Conservation (phyloP, 139 green algal genomes). For the Closterium sp. region DNA sequence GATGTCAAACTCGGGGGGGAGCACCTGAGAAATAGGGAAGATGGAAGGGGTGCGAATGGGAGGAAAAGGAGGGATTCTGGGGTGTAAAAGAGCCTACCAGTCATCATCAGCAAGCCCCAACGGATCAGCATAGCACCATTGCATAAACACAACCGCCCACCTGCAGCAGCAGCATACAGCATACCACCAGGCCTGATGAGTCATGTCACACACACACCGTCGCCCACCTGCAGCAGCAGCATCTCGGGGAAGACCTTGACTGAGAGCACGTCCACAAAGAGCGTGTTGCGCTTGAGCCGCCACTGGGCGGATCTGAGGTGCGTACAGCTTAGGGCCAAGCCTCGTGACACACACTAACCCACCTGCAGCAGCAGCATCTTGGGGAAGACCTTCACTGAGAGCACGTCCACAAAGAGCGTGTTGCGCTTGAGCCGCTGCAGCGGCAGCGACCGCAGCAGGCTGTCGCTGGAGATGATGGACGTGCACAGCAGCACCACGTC, state of each 20-base stretch:
- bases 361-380: conserved; percentile 82
- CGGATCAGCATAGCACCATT: not conserved
- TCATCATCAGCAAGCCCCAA: too few relatives aligned
- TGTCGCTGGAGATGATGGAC: conserved; percentile 87
- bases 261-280: conserved; percentile 96
- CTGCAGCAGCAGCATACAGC: not conserved
- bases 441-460: conserved; percentile 75
- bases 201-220: conserved; percentile 96
- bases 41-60: not conserved
- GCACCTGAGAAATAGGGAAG: too few relatives aligned
- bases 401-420: conserved; percentile 57
- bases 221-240: conserved; percentile 70
- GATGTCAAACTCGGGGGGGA: conserved; percentile 83
- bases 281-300: conserved; percentile 84
- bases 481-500: conserved; percentile 92
- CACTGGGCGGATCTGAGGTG: conserved; percentile 72
- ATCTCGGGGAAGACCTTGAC: conserved; percentile 98
- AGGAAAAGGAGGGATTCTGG: not conserved
- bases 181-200: conserved; percentile 61
- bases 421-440: conserved; percentile 84
- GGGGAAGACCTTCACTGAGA: conserved; percentile 97
- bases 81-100: too few relatives aligned
- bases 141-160: not conserved
- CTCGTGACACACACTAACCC: too few relatives aligned
- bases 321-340: too few relatives aligned